Evolutionary conservation across 2,329 filamentous ascomycete species (phyloP).

Genomic region (Polychaeton citri): DNA sequence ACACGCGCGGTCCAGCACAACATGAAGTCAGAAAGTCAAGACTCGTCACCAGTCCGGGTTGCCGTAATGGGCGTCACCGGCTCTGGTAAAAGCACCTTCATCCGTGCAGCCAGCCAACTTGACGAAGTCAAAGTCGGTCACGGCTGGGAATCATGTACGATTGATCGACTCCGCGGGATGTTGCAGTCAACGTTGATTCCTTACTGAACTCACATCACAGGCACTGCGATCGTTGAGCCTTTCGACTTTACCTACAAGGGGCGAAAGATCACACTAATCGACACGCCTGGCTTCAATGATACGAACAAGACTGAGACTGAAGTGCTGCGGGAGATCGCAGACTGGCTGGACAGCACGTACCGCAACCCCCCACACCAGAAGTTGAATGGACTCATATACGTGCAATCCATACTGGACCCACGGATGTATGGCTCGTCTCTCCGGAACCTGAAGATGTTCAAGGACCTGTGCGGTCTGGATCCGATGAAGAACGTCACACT

Average conservation of each 20-base stretch:
- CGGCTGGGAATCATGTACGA: too few species aligned
- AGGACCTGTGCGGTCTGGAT: constrained; percentile 29
- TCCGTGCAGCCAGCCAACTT: too few species aligned
- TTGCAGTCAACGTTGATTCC: constrained; percentile 1
- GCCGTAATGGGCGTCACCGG: too few species aligned
- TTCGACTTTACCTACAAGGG: constrained; percentile 8
- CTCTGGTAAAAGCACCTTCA: too few species aligned
- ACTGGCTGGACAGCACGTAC: constrained; percentile 24
- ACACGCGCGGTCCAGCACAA: too few species aligned
- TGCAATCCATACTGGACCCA: constrained; percentile 32
- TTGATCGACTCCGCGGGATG: neutral
- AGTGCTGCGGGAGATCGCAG: constrained; percentile 30
- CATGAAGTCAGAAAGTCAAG: too few species aligned
- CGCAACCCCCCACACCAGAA: constrained; percentile 13
- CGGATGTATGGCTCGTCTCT: constrained; percentile 27
- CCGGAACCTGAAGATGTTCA: constrained; percentile 32
- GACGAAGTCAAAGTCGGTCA: too few species aligned
- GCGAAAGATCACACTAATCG: constrained; percentile 22
- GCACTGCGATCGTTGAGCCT: too few species aligned
- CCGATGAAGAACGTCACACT: constrained; percentile 28
- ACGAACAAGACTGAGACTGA: constrained; percentile 31
- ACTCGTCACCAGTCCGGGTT: too few species aligned
- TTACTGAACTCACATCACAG: constrained; percentile 6
- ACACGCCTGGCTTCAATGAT: constrained; percentile 38
- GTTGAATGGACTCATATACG: constrained; percentile 33